Base-by-base conservation (phyloP, 2,329 filamentous ascomycete species). In the Apiospora kogelbergensis region DNA sequence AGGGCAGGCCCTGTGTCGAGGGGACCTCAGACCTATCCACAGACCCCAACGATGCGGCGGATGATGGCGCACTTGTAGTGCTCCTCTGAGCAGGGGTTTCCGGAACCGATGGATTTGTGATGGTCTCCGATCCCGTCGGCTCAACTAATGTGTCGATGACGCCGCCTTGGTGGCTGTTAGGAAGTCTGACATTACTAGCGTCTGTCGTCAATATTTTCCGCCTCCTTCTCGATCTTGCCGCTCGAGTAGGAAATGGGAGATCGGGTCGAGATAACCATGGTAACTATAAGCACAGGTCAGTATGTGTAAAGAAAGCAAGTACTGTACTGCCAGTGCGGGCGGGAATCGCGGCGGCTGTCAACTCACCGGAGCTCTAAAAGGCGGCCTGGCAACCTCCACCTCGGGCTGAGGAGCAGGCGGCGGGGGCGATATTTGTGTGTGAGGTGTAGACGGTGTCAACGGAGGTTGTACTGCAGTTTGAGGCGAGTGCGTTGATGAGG, bases 261-360 rank as follows among this genome's bases (percentile, higher is more conserved):
- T 86, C 84, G 3, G 86, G 85, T 41, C 78, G 78, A 0, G 88
- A 89, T 33, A 84, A 74, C 88, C 88, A 90, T 11, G 89, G 89
- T 11, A 90, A 79, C 86, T 90, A 69, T 15, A 69, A 37, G 45
- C 63, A 60, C 30, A 37, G 13, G 53, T 60, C n/a, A 60, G 53
- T 37, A n/a, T 57, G 9, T 60, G 17, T 33, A 60, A n/a, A 60
- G 3, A 13, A 33, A 7, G 9, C 17, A 17, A 20, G 30, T 37
- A 13, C 17, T 37, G 30, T 13, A 37, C 53, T n/a, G 37, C 4
- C 17, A n/a, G 53, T 11, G 30, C 53, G 30, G 26, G 20, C 20
- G 7, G 33, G 7, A 15, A 37, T 60, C 30, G 20, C 17, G 20
- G n/a, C n/a, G 30, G 10, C 9, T 37, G 15, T 63, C 44, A 41